These are phyloP conservation scores for Paratinospora sagittata DNA, from an alignment of 164 flowering plant genomes.

Conservation along the genomic window DNA sequence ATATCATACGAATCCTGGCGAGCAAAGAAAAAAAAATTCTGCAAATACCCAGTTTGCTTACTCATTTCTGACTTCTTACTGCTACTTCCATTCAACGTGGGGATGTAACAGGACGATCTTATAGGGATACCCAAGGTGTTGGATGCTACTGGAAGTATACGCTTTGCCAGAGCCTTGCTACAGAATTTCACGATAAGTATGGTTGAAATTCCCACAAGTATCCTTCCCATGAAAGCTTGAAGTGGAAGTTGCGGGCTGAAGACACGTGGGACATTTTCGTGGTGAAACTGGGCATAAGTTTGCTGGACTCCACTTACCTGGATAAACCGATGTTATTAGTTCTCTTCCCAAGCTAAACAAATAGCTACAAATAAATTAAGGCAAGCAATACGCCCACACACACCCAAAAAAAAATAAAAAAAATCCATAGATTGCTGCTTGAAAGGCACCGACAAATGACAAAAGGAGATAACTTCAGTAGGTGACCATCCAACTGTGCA, in stretches of 20 bases:
- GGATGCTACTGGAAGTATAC: slow-evolving; percentile 70
- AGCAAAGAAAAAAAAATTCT: slow-evolving; percentile 41
- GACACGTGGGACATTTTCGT: slow-evolving; percentile 65
- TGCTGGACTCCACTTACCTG: slow-evolving; percentile 93
- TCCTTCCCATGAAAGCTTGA: slow-evolving; percentile 51
- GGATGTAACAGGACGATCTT: slow-evolving; percentile 65
- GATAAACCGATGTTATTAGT: neutral
- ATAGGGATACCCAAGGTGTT: slow-evolving; percentile 76
- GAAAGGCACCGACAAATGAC: neutral
- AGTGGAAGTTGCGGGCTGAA: slow-evolving; percentile 47
- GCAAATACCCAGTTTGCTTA: slow-evolving; percentile 53
- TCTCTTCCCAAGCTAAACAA: neutral
- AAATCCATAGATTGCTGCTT: neutral
- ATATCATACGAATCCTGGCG: slow-evolving; percentile 65
- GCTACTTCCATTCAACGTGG: slow-evolving; percentile 34
- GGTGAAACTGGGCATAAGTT: slow-evolving; percentile 89
- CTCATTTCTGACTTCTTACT: slow-evolving; percentile 35
- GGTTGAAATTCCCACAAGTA: slow-evolving; percentile 76
- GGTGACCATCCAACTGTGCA: neutral
- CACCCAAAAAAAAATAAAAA: too few relatives aligned
- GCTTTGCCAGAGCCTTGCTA: slow-evolving; percentile 86
- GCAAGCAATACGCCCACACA: too few relatives aligned
- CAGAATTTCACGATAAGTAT: slow-evolving; percentile 86
- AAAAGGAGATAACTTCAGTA: neutral
- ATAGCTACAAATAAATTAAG: neutral